Evolutionary conservation across 805 yeast genomes (phyloP), one percentile per base, ranked within the genome.

Genomic region (Wickerhamomyces canadensis): DNA sequence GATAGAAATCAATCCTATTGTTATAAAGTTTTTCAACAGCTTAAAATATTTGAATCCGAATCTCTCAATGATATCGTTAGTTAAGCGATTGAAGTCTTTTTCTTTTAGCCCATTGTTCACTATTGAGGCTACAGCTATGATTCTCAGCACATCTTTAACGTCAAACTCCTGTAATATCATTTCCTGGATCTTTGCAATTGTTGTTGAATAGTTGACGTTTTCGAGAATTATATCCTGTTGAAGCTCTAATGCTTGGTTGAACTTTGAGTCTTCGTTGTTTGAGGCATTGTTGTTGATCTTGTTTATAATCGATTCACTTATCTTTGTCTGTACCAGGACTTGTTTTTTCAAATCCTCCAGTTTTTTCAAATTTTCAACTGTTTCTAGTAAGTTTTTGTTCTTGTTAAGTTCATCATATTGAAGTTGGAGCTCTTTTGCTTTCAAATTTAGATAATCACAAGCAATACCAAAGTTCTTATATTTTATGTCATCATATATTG

Each of bases 401-500:
- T 29, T 12, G 13, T 18, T 29, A 5, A 29, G 4, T 35, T 64
- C 65, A 36, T 80, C 86, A 54, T 78, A 85, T 50, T 80, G 80
- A 5, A 65, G 62, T 55, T 87, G 94, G 31, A 93, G 62, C 32
- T 68, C 62, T 45, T 76, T 79, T 0, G 97, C 97, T 39, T 78
- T 65, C 19, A 65, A 57, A 55, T 87, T 89, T 31, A 93, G 67
- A 19, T 70, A 68, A 6, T 76, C 71, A 2, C 97, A 97, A 25
- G 89, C 80, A 19, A 78, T 70, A 2, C 89, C 83, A 58, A 93
- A 89, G 45, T 88, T 88, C 38, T 78, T 60, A 52, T 77, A 75
- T 43, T 78, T 74, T 13, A 89, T 64, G 6, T 68, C 57, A 3
- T 61, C 62, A 47, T 65, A 75, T 6, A 80, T 62, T 10, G 67